A percentile compares a stretch with the other conserved stretches of the same genome.
Conservation (phyloP, 768 basidiomycete species). For the Phanerodontia chrysosporium region DNA sequence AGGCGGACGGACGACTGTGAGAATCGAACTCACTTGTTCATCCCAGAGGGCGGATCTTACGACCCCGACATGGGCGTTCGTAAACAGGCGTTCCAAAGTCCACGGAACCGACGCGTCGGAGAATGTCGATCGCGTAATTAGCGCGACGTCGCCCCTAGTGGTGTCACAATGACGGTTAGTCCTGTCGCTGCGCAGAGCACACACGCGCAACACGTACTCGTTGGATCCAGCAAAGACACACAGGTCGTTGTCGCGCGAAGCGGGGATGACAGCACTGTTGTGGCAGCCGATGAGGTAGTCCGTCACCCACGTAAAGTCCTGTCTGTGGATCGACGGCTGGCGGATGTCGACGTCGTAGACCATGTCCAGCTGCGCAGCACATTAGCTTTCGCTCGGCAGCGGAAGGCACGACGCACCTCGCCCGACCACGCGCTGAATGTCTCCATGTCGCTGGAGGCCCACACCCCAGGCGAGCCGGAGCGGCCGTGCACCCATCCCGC, state of each 20-base stretch:
- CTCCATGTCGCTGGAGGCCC: conserved; percentile 95
- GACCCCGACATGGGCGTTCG: conserved; percentile 26
- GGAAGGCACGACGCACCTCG: conserved; percentile 53
- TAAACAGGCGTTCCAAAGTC: conserved; percentile 27
- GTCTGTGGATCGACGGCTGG: conserved; percentile 53
- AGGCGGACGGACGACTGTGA: not conserved
- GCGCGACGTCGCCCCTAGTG: conserved; percentile 29
- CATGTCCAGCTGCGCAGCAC: conserved; percentile 62
- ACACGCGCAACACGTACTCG: conserved; percentile 41
- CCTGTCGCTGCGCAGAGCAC: not conserved
- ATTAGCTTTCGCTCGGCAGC: not conserved
- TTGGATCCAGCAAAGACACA: conserved; percentile 71
- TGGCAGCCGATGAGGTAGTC: conserved; percentile 68
- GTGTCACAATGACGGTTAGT: not conserved
- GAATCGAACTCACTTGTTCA: conserved; percentile 21
- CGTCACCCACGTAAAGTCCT: conserved; percentile 65
- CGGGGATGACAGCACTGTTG: conserved; percentile 21
- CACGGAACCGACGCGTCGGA: conserved; percentile 21
- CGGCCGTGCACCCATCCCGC: conserved; percentile 56
- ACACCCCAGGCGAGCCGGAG: conserved; percentile 42
- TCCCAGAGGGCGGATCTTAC: conserved; percentile 30
- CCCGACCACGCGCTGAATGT: conserved; percentile 81
- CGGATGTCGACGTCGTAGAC: conserved; percentile 59
- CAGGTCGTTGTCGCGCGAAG: conserved; percentile 32
- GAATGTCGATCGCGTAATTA: conserved; percentile 24